phyloP scores from a whole-genome alignment of 2,329 filamentous ascomycete species.

The Curvularia spicifera region DNA sequence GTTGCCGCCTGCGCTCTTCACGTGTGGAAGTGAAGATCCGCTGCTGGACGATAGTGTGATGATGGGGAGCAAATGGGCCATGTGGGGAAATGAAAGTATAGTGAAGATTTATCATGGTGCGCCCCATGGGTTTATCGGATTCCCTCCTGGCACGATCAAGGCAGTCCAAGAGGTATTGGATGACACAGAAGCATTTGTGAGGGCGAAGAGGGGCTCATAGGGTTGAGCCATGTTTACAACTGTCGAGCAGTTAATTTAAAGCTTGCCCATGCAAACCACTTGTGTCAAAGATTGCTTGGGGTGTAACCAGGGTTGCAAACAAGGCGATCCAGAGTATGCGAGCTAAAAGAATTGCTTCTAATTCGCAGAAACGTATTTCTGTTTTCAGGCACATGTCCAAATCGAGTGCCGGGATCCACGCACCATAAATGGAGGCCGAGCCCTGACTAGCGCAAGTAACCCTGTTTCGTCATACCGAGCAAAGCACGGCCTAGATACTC shows the following conservation, averaged over 20 bases:
- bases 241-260: not conserved
- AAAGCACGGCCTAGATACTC: conserved; percentile 8
- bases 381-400: not conserved
- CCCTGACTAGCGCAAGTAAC: conserved; percentile 15
- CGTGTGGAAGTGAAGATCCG: conserved; percentile 62
- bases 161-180: conserved; percentile 49
- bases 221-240: not conserved
- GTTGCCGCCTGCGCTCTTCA: conserved; percentile 62
- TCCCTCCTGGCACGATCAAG: conserved; percentile 47
- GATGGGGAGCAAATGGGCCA: conserved; percentile 63
- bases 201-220: conserved; percentile 31
- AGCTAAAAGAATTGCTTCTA: not conserved
- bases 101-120: conserved; percentile 63
- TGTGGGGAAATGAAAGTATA: conserved; percentile 58
- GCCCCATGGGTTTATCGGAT: conserved; percentile 60
- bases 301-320: not conserved
- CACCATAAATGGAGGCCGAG: not conserved
- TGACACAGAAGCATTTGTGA: conserved; percentile 51
- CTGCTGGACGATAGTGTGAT: conserved; percentile 60
- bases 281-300: not conserved
- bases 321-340: not conserved
- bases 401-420: not conserved
- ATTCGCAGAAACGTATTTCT: not conserved
- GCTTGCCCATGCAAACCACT: not conserved
- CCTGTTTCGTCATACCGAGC: conserved; percentile 15